Evolutionary conservation across 257 asterid species (phyloP).

Genomic region (Solanum etuberosum): DNA sequence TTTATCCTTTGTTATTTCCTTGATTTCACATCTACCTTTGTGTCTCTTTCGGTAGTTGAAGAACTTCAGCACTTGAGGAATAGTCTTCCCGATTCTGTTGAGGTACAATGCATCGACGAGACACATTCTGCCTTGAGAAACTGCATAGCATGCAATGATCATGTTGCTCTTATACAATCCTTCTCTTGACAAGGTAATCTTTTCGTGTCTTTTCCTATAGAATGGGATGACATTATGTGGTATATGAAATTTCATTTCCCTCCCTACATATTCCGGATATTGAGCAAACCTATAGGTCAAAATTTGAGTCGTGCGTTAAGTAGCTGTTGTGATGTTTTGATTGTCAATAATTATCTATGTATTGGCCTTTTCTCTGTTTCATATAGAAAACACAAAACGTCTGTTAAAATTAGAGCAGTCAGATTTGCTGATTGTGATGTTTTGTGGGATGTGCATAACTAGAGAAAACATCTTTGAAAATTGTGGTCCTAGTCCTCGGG

Average conservation of each 20-base stretch:
- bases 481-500: neutral
- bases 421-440: neutral
- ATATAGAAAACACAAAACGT: neutral
- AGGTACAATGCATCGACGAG: neutral
- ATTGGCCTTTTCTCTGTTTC: neutral
- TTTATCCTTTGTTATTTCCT: no score
- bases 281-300: neutral
- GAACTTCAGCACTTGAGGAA: neutral
- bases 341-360: neutral
- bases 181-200: neutral
- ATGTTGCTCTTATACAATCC: neutral
- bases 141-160: neutral
- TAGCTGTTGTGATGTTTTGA: neutral
- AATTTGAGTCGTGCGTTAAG: neutral
- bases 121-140: neutral
- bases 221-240: neutral
- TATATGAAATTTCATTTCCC: neutral
- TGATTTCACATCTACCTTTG: neutral
- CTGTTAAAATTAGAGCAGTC: neutral
- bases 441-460: neutral
- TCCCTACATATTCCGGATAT: neutral
- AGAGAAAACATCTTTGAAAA: neutral
- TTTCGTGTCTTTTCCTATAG: neutral
- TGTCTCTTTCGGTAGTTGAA: neutral
- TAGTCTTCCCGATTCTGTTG: neutral